Base-by-base conservation (phyloP, 2,329 filamentous ascomycete species). In the Cladosporium sphaerospermum region DNA sequence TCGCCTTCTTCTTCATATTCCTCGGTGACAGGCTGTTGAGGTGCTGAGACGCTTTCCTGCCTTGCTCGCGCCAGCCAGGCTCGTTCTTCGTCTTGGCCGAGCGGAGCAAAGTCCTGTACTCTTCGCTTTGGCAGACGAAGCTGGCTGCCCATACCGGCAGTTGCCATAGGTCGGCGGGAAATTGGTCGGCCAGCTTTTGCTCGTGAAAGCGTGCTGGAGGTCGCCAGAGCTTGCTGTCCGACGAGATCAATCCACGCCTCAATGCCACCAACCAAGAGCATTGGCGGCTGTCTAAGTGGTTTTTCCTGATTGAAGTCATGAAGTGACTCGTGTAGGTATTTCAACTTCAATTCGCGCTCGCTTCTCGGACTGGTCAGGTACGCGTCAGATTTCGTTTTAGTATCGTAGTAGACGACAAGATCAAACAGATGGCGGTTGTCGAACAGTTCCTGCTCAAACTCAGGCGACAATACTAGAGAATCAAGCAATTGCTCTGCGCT, bases 341-440 rank as follows among this genome's bases (percentile, higher is more conserved):
- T 77, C 16, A 96, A 70, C n/a, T 83, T 80, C 18, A 56, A 53
- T 53, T 75, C 71, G 6, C 62, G 62, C 34, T 73, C 69, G 14
- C 62, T 69, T 2, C 60, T 63, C 7, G 76, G 73, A 19, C 74
- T 71, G 14, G 71, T 74, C 36, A 80, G 71, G 62, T 78, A 95
- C 62, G 58, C 74, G 59, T 69, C 79, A 54, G 64, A 88, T 76
- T 67, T 78, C 57, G 81, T 84, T 11, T 67, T 71, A 59, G 92
- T 80, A 67, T 99, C 90, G 67, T 97, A 95, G 63, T 95, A 93
- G 0, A 99, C 88, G 9, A 99, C 80, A 40, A 96, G 72, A 60
- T 97, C 90, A 62, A 87, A 96, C 53, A 86, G 78, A 58, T 91
- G 79, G 11, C 82, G 74, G 51, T 85, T 80, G 53, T 82, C 83